Conservation (phyloP, 352 stramenopile species). For the Thraustochytrium aureum region DNA sequence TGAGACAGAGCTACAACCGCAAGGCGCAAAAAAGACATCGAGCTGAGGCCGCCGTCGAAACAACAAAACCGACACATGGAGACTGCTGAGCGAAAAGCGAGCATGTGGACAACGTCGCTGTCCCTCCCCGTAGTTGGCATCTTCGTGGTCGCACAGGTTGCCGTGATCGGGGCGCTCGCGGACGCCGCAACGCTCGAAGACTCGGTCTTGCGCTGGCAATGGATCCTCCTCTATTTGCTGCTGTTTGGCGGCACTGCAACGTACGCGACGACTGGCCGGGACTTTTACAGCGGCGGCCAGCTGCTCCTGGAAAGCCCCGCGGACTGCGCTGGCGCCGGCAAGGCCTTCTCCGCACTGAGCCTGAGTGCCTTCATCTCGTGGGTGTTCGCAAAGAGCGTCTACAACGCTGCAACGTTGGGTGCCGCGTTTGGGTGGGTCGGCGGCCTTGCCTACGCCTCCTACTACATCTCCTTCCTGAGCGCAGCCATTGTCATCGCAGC, state of each 20-base stretch:
- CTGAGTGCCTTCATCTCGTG: slow-evolving; percentile 52
- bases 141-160: neutral
- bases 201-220: slow-evolving; percentile 7
- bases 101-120: no score
- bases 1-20: no score
- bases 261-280: neutral
- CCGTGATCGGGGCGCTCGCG: neutral
- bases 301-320: neutral
- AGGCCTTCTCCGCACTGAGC: slow-evolving; percentile 23
- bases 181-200: neutral
- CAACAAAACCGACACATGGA: no score
- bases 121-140: neutral
- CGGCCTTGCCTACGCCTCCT: slow-evolving; percentile 55
- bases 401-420: slow-evolving; percentile 55
- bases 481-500: slow-evolving; percentile 27
- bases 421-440: slow-evolving; percentile 38
- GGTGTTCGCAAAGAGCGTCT: slow-evolving; percentile 57
- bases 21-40: no score
- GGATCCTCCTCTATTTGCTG: slow-evolving; percentile 31
- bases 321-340: slow-evolving; percentile 4
- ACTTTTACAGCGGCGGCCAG: slow-evolving; percentile 51
- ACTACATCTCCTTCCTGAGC: slow-evolving; percentile 52
- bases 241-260: slow-evolving; percentile 1
- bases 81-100: no score
- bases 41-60: no score